Evolutionary conservation across 2,329 filamentous ascomycete species (phyloP), one percentile per base, ranked within the genome.

Genomic region (Colletotrichum gigasporum): DNA sequence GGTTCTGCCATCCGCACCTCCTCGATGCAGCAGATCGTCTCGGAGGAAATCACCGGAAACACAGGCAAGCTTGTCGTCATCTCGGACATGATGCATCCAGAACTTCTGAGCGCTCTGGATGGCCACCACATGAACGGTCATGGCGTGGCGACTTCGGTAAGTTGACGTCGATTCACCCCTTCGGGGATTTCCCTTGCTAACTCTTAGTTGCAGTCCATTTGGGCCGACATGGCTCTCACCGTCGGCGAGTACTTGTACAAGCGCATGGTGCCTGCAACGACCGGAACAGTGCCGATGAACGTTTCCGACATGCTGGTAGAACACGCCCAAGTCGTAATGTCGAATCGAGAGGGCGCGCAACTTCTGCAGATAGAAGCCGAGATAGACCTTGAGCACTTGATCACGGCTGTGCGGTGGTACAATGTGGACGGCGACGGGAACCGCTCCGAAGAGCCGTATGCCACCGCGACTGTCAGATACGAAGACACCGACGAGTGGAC

Each of bases 401-500:
- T 5, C 12, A 37, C 16, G 18, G 30, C 18, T 22, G 16, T 42
- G 4, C 16, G 35, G 10, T 24, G 16, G 24, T 45, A 45, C 14
- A 45, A 45, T 7, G 22, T 45, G 22, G 3, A 16, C 24, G n/a
- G 7, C 2, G 10, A 3, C 7, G 34, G 37, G 5, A 42, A 5
- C n/a, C 16, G 24, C 9, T 26, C 42, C 1, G 30, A 18, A 2
- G 39, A 56, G 20, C 24, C 41, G 7, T 56, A 34, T n/a, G 53
- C 53, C 3, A 18, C 41, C 3, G 26, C 39, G 24, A 56, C 16
- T 3, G n/a, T 39, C 16, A 77, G 80, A 72, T 86, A 81, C 70
- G 86, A 84, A 62, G 79, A 83, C 65, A 75, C 81, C 42, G 74
- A 78, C 22, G 74, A 75, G n/a, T 90, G 85, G 83, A 79, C 83